These are phyloP conservation scores for Fusarium nematophilum DNA, from an alignment of 2,329 filamentous ascomycete species.

Conservation along the genomic window DNA sequence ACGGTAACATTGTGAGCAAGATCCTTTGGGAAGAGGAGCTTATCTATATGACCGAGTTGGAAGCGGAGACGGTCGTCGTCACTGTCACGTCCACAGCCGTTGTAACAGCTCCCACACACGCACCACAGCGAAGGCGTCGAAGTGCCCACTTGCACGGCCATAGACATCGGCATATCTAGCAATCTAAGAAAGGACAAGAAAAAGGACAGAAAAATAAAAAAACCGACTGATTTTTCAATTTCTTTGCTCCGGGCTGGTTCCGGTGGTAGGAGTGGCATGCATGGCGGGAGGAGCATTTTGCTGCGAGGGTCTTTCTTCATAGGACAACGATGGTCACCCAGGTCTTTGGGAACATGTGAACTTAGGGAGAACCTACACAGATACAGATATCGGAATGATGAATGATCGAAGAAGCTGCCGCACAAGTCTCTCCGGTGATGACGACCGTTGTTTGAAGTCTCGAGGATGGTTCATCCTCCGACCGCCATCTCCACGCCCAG, in stretches of 20 bases:
- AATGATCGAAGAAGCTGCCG: constrained; percentile 39
- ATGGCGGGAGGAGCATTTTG: constrained; percentile 51
- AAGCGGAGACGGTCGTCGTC: constrained; percentile 55
- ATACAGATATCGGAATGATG: constrained; percentile 46
- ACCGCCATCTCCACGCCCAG: background rate
- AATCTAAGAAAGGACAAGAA: constrained; percentile 21
- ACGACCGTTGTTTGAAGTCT: constrained; percentile 8
- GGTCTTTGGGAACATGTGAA: constrained; percentile 49
- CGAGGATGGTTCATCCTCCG: constrained; percentile 5
- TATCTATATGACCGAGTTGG: constrained; percentile 63
- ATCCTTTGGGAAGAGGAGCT: constrained; percentile 67
- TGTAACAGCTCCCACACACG: constrained; percentile 25
- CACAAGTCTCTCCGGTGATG: constrained; percentile 26
- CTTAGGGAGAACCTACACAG: constrained; percentile 45
- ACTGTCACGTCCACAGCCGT: constrained; percentile 48
- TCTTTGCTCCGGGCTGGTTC: constrained; percentile 51
- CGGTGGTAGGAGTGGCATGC: constrained; percentile 48
- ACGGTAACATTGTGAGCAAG: constrained; percentile 63
- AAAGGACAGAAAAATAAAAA: constrained; percentile 19
- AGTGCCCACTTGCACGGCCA: constrained; percentile 53
- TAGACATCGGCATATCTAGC: constrained; percentile 42
- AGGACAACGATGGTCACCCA: constrained; percentile 47
- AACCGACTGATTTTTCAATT: constrained; percentile 35
- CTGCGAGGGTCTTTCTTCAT: constrained; percentile 48
- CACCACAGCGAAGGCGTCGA: constrained; percentile 42